Evolutionary conservation across 2,329 filamentous ascomycete species (phyloP).

Genomic region (Diaporthe sp.): DNA sequence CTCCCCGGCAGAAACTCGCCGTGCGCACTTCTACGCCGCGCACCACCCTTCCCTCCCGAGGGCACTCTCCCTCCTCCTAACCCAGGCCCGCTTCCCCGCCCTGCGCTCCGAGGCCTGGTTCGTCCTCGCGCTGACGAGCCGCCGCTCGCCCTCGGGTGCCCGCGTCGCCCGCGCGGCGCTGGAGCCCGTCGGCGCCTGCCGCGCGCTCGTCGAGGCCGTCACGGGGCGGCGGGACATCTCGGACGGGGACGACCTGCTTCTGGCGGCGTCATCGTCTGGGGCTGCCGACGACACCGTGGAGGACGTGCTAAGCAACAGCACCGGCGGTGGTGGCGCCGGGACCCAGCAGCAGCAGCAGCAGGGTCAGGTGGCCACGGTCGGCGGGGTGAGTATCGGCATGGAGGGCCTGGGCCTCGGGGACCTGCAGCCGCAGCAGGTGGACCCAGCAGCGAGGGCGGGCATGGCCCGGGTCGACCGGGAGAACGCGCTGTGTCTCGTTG

Average conservation of each 20-base stretch:
- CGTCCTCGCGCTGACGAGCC: conserved; percentile 72
- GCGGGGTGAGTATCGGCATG: conserved; percentile 45
- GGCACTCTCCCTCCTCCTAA: conserved; percentile 66
- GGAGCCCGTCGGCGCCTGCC: conserved; percentile 57
- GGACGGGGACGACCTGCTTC: conserved; percentile 44
- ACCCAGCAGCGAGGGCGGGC: conserved; percentile 58
- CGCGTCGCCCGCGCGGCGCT: conserved; percentile 60
- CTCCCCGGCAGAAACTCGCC: conserved; percentile 35
- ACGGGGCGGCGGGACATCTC: conserved; percentile 57
- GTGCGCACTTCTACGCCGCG: conserved; percentile 59
- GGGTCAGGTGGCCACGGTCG: conserved; percentile 40
- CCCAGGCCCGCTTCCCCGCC: conserved; percentile 70
- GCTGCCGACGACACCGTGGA: conserved; percentile 27
- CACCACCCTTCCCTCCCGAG: conserved; percentile 56
- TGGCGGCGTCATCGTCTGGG: conserved; percentile 3
- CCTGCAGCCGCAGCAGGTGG: conserved; percentile 62
- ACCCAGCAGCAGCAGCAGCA: conserved; percentile 42
- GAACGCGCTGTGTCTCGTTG: conserved; percentile 72
- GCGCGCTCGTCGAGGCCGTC: conserved; percentile 62
- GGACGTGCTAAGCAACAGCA: conserved; percentile 21
- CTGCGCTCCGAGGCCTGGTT: conserved; percentile 75
- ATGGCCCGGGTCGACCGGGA: conserved; percentile 70
- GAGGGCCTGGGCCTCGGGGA: conserved; percentile 54
- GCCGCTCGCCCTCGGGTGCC: conserved; percentile 63
- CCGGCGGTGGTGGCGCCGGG: background rate